Evolutionary conservation across 2,329 filamentous ascomycete genomes (phyloP).

Genomic region (Pyricularia sp.): DNA sequence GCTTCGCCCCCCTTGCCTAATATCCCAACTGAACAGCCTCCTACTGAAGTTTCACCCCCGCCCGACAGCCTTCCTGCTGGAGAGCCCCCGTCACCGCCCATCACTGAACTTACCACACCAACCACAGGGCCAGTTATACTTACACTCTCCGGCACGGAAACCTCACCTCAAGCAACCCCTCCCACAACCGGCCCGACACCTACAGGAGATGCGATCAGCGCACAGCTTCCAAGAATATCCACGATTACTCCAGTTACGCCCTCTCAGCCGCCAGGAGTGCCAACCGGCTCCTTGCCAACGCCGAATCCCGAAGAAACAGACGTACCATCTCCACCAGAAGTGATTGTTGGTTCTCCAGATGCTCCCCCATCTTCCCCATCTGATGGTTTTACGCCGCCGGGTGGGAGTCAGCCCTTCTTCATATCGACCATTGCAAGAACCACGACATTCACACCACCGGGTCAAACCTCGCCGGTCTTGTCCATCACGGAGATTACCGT

Average conservation of each 20-base stretch:
- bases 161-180: not conserved
- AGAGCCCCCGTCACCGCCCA: not conserved
- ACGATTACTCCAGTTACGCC: not conserved
- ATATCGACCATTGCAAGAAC: not conserved
- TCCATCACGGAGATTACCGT: not conserved
- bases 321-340: not conserved
- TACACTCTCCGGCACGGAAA: not conserved
- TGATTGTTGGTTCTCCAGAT: not conserved
- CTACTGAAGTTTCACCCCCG: not conserved
- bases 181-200: not conserved
- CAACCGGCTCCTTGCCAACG: not conserved
- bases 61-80: not conserved
- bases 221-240: not conserved
- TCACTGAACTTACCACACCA: not conserved
- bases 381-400: not conserved
- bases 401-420: not conserved
- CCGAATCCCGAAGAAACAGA: not conserved
- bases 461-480: not conserved
- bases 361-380: not conserved
- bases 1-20: not conserved
- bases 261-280: not conserved
- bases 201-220: not conserved
- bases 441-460: not conserved
- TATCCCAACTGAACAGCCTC: not conserved
- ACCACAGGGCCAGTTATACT: not conserved